Base-by-base conservation (phyloP, 2,329 filamentous ascomycete genomes). In the Botrytis cinerea region DNA sequence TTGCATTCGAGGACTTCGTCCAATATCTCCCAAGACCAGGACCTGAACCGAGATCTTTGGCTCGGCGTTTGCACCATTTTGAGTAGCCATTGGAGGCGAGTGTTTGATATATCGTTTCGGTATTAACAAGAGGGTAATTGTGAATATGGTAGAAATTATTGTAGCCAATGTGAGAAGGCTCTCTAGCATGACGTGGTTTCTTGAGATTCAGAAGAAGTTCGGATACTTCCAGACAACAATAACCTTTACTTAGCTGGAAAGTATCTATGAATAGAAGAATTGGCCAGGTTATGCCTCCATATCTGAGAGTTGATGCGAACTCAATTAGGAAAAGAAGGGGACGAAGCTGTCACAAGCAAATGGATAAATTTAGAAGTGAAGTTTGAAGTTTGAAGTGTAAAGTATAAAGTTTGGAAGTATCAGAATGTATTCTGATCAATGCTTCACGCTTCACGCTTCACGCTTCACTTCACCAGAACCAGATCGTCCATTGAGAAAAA, bases 1-100 rank as follows among this genome's bases (percentile, higher is more conserved):
- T 81, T 98, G 95, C 95, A 99, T 99, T 73, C 96, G 93, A 68
- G 96, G 96, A 81, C 95, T 98, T 63, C 95, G 90, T 57, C 96
- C 96, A 81, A 99, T 95, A 80, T 99, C 96, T 62, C 96, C 96
- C 43, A 99, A 88, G 28, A 99, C 96, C 25, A 99, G 87, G 70
- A 99, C 89, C 82, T 97, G 94, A 61, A 95, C 87, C 0, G 86
- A 87, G 51, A 84, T 83, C 73, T 86, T 83, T 77, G 77, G 75
- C 71, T 79, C 77, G 74, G 73, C 67, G 18, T 75, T 75, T 51
- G 81, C 75, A n/a, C 72, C 75, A 22, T 79, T 72, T 35, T 76
- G 74, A 22, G 78, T 77, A 18, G 51, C 73, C 48, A 77, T 78
- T 14, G 78, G 78, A 9, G 82, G 79, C 4, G 82, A 82, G 51